Base-by-base conservation (phyloP, 805 yeast genomes). In the Cyberlindnera amylophila region DNA sequence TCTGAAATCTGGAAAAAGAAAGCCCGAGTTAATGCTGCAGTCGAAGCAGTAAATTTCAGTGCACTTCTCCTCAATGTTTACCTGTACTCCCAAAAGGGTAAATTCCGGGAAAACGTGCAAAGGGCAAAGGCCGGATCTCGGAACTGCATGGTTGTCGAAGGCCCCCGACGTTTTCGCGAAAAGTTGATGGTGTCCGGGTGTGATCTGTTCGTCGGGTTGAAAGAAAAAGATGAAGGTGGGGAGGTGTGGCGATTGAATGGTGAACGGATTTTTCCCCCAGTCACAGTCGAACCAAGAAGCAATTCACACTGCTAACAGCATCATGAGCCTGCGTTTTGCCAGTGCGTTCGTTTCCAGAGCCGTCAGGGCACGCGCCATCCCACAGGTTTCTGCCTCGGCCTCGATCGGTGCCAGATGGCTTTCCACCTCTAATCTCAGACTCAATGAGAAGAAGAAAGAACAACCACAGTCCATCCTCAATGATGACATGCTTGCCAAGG, bases 401-500 rank as follows among this genome's bases (percentile, higher is more conserved):
- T 16, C 44, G 19, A 12, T 37, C 17, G 13, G 23, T 8, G 33
- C 39, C 26, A 53, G 58, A 52, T 40, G 41, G 27, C 32, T 57
- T 35, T 48, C 60, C 29, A 36, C 44, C 18, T 41, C 57, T 5
- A 31, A 16, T 26, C 14, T 32, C 14, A 33, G 39, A 32, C 36
- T 47, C 10, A 42, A 50, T 15, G 53, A 46, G 18, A 46, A 53
- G 46, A 52, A 57, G 51, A 50, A 55, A 29, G 44, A 50, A 7
- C 38, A 45, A 36, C 54, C 69, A 32, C 60, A 75, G 50, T 74
- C 86, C 15, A 75, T 89, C 52, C 69, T 90, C 49, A 80, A 83
- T 37, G 96, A 90, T 48, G 96, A 89, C 58, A 57, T 89, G 57
- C 72, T 90, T 45, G 82, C 84, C 26, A 79, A 81, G 55, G 96